These are phyloP conservation scores for Xylaria sp. DNA, from an alignment of 2,329 filamentous ascomycete species.

Conservation along the genomic window DNA sequence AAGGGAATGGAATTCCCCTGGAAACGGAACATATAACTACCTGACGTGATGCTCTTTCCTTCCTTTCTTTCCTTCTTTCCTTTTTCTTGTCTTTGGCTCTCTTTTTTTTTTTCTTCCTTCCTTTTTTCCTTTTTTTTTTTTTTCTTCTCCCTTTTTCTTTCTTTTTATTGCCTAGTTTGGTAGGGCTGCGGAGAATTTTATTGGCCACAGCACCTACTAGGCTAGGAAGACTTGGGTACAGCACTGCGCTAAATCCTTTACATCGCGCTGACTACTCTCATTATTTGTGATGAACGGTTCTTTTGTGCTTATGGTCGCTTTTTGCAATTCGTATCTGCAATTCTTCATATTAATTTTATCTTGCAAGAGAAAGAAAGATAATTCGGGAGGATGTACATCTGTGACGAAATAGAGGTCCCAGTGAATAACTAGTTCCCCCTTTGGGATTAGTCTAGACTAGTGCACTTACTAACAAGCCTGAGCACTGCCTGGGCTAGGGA, in stretches of 20 bases:
- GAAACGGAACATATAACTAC: constrained; percentile 10
- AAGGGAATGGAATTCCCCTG: constrained; percentile 16
- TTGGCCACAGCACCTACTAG: not conserved
- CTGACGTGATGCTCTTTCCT: constrained; percentile 1
- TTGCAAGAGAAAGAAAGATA: not conserved
- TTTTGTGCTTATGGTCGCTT: not conserved
- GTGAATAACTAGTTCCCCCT: not conserved
- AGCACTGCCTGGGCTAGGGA: not conserved
- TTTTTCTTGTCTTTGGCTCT: too few relatives aligned
- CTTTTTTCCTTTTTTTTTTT: constrained; percentile 10
- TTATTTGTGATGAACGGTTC: not conserved
- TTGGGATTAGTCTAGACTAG: constrained; percentile 13
- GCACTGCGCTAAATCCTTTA: too few relatives aligned
- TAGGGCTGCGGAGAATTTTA: not conserved
- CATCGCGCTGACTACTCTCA: not conserved
- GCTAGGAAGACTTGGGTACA: too few relatives aligned
- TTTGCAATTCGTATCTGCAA: not conserved
- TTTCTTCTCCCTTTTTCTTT: constrained; percentile 1
- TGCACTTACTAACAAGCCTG: not conserved
- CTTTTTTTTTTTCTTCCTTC: not conserved
- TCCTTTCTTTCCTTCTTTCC: not conserved
- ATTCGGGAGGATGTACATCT: not conserved
- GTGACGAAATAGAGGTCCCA: not conserved
- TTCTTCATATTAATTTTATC: not conserved
- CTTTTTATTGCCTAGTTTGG: constrained; percentile 10